These are phyloP conservation scores for Buxus sempervirens DNA, from an alignment of 164 flowering plant species.

Conservation along the genomic window DNA sequence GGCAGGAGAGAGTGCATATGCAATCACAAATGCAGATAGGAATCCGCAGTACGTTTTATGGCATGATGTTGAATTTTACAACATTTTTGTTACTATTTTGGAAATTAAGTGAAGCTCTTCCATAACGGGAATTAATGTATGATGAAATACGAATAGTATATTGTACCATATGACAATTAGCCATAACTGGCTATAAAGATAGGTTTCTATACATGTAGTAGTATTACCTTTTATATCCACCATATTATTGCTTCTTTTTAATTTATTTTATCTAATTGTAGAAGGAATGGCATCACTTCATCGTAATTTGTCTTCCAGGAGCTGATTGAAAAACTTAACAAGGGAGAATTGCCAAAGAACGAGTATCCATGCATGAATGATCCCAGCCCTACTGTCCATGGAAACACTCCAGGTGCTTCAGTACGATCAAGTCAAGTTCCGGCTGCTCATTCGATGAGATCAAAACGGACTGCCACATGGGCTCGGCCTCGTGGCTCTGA, in stretches of 20 bases:
- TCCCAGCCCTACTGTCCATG: slow-evolving; percentile 59
- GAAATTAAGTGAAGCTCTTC: too few species aligned
- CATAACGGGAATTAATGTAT: too few species aligned
- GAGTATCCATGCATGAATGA: slow-evolving; percentile 90
- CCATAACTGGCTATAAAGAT: too few species aligned
- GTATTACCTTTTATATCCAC: not conserved
- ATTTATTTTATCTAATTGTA: too few species aligned
- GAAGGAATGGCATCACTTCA: not conserved
- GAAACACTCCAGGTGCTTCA: slow-evolving; percentile 37
- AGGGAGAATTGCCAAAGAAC: slow-evolving; percentile 74
- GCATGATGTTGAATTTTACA: too few species aligned
- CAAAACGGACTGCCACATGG: slow-evolving; percentile 90
- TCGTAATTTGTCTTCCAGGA: slow-evolving; percentile 46
- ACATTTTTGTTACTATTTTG: too few species aligned
- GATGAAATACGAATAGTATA: too few species aligned
- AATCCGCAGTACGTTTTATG: too few species aligned
- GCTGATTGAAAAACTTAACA: slow-evolving; percentile 72
- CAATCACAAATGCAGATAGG: too few species aligned
- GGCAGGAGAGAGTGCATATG: too few species aligned
- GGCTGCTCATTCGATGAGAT: slow-evolving; percentile 90
- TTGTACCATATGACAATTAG: too few species aligned
- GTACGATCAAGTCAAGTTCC: slow-evolving; percentile 35
- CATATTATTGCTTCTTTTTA: not conserved
- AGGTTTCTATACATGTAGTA: not conserved
- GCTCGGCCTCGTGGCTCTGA: slow-evolving; percentile 83